Conservation (phyloP, 331 rosid species). For the Cydonia oblonga region DNA sequence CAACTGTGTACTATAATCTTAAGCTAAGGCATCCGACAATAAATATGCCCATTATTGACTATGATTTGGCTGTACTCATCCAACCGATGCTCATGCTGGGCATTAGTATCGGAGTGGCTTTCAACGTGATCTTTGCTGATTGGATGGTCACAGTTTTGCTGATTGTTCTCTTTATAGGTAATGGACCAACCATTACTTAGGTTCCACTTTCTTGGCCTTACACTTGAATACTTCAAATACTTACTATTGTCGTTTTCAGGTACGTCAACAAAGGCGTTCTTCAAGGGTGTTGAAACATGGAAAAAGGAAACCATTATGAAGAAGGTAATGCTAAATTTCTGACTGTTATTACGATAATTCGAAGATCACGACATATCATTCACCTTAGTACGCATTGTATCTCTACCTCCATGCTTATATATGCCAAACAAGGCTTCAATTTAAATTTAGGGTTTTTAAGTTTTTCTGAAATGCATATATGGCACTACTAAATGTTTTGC, state of each 20-base stretch:
- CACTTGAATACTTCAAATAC: background rate
- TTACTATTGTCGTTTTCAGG: conserved; percentile 28
- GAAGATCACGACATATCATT: background rate
- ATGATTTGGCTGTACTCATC: conserved; percentile 82
- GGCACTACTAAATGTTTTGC: background rate
- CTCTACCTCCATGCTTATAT: background rate
- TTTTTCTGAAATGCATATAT: background rate
- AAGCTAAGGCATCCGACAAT: conserved; percentile 76
- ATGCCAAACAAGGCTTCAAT: background rate
- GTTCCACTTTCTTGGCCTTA: background rate
- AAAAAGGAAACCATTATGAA: conserved; percentile 74
- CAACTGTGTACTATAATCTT: conserved; percentile 87
- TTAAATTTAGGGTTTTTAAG: background rate
- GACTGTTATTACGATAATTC: background rate
- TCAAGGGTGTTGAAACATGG: conserved; percentile 73
- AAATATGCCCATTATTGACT: conserved; percentile 74
- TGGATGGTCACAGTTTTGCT: conserved; percentile 93
- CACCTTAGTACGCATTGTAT: background rate
- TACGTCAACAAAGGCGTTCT: conserved; percentile 73
- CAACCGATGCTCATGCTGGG: conserved; percentile 99
- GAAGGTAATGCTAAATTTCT: conserved; percentile 28
- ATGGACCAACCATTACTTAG: background rate
- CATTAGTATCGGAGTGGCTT: conserved; percentile 81
- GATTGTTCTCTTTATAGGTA: conserved; percentile 78
- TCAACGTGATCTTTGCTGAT: conserved; percentile 84